phyloP scores from a whole-genome alignment of 768 basidiomycete genomes.

The Tylopilus vinaceipallidus region DNA sequence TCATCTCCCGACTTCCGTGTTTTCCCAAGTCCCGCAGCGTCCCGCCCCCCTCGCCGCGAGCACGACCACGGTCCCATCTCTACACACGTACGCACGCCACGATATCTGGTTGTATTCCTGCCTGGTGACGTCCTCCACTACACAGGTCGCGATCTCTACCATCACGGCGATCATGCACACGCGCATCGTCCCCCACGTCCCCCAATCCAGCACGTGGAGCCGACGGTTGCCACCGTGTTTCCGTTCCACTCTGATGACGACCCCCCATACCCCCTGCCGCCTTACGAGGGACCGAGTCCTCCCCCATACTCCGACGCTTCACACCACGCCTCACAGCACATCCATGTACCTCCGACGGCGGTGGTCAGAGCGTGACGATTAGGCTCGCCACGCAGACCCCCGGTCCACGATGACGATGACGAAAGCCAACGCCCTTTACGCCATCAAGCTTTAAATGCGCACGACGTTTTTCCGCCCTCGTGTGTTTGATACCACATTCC shows the following conservation, averaged over 20 bases:
- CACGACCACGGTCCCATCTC: background rate
- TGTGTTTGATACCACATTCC: conserved; percentile 4
- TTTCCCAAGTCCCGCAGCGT: background rate
- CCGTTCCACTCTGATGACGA: background rate
- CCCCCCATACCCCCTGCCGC: background rate
- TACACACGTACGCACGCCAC: background rate
- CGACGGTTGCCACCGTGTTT: background rate
- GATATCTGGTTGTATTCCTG: background rate
- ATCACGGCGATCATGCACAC: no score
- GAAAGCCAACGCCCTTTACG: background rate
- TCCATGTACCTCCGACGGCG: no score
- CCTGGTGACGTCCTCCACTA: background rate
- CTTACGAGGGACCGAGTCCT: conserved; percentile 10
- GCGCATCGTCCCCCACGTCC: background rate
- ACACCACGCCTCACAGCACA: background rate
- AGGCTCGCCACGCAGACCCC: background rate
- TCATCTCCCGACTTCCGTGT: conserved; percentile 1
- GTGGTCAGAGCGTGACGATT: no score
- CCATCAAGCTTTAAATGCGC: background rate
- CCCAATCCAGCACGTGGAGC: conserved; percentile 4
- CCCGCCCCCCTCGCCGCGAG: background rate
- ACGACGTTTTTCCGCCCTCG: background rate
- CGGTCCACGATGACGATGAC: background rate
- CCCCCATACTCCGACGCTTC: conserved; percentile 8
- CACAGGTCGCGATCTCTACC: background rate